Evolutionary conservation across 495 filamentous ascomycete genomes (phyloP), one percentile per base, ranked within the genome.

Genomic region (Podospora tetraspora): DNA sequence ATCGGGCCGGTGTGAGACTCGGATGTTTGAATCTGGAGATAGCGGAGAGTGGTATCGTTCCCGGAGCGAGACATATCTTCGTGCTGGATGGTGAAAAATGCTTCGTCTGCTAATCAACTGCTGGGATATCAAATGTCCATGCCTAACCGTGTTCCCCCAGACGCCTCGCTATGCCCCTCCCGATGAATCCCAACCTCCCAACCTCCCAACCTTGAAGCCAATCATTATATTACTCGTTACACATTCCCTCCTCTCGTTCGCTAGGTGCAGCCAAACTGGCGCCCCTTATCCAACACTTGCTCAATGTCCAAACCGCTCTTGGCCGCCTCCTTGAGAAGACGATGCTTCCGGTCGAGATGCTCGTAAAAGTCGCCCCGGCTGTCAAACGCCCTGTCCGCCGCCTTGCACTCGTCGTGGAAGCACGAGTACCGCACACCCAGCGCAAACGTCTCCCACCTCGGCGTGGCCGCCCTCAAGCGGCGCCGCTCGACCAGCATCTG

Each of bases 371-470:
- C 71, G 1, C 75, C 75, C 24, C 75, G 24, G 30, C 68, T 67
- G 37, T 70, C 71, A 29, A 70, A 76, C 23, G 56, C 32, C 62
- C 57, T 27, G 23, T 64, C 29, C n/a, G 43, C 21, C 11, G 12
- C 24, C 5, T 64, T 65, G 56, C 74, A 76, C 61, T 63, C 69
- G 43, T 73, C 69, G 21, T 71, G 66, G 29, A 69, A 73, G 30
- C 76, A 78, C 9, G 64, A 69, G 25, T 78, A 78, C 10, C 73
- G 34, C 9, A 73, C 76, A 9, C 76, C 76, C 6, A 78, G 66
- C 25, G 76, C 76, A 67, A 75, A 78, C 22, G 68, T 74, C 64
- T 78, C 76, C 76, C 76, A 78, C 56, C 73, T 24, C n/a, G 66
- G 34, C 16, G 76, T 78, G n/a, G 63, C 63, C 2, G 74, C 73